Percentiles rank a stretch among this genome's conserved stretches.
Evolutionary conservation across 768 basidiomycete species (phyloP).

Genomic region (Naganishia onofrii): DNA sequence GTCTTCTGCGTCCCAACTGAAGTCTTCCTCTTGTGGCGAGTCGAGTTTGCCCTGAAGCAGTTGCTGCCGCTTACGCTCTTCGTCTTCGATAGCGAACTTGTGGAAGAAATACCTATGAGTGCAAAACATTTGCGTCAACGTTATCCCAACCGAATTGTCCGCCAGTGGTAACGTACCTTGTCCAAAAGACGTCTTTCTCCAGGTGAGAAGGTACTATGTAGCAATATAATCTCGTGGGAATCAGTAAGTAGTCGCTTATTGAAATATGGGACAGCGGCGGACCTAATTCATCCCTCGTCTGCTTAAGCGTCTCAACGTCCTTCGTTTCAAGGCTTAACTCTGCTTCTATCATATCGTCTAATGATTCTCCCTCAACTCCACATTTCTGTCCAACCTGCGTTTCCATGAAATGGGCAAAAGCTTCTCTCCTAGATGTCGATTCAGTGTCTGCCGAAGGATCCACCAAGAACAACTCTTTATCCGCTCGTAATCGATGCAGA

Average conservation of each 20-base stretch:
- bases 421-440: slow-evolving; percentile 38
- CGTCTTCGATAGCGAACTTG: slow-evolving; percentile 47
- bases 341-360: slow-evolving; percentile 20
- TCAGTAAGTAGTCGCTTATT: neutral
- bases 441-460: slow-evolving; percentile 69
- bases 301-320: slow-evolving; percentile 43
- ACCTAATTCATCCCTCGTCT: slow-evolving; percentile 45
- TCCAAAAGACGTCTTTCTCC: slow-evolving; percentile 50
- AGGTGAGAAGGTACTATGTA: slow-evolving; percentile 45
- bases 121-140: neutral
- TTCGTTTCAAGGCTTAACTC: slow-evolving; percentile 36
- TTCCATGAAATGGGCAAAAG: slow-evolving; percentile 40
- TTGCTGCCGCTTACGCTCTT: slow-evolving; percentile 46
- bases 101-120: slow-evolving; percentile 46
- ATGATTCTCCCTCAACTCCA: slow-evolving; percentile 24
- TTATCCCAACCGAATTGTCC: no score
- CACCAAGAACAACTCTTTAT: slow-evolving; percentile 70
- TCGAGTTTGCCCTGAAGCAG: slow-evolving; percentile 42
- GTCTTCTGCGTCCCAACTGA: slow-evolving; percentile 49
- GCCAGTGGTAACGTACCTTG: slow-evolving; percentile 25
- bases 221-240: neutral
- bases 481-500: slow-evolving; percentile 67
- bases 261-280: slow-evolving; percentile 20
- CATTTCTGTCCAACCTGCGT: slow-evolving; percentile 30
- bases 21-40: slow-evolving; percentile 41